Conservation (phyloP, 768 basidiomycete species). For the Pisolithus albus region DNA sequence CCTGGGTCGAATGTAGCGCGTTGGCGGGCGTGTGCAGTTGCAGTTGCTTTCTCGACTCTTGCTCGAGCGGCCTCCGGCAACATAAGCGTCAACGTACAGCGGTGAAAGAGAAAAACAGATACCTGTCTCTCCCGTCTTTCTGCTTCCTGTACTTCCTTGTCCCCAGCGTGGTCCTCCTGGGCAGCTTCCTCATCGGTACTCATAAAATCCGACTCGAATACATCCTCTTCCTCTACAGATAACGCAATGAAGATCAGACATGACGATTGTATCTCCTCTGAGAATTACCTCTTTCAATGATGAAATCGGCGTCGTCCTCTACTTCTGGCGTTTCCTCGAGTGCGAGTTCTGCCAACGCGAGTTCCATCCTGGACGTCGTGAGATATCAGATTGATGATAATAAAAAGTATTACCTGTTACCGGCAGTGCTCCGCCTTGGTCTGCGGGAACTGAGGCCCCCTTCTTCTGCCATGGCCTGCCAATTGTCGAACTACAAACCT, state of each 20-base stretch:
- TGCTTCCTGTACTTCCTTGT: conserved; percentile 53
- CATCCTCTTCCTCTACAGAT: conserved; percentile 66
- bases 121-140: conserved; percentile 40
- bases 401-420: too few species aligned
- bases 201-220: conserved; percentile 79
- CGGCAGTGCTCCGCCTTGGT: too few species aligned
- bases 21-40: conserved; percentile 60
- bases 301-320: conserved; percentile 73
- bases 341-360: conserved; percentile 55
- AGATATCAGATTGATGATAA: background rate
- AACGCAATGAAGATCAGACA: background rate
- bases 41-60: conserved; percentile 56
- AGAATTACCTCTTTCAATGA: conserved; percentile 55
- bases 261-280: too few species aligned
- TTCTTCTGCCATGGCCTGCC: too few species aligned
- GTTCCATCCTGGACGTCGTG: conserved; percentile 53
- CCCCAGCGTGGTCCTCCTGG: conserved; percentile 51
- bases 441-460: too few species aligned
- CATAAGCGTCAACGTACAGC: background rate
- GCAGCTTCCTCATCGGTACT: conserved; percentile 68
- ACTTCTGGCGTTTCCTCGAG: conserved; percentile 46
- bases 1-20: conserved; percentile 64
- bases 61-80: conserved; percentile 44
- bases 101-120: background rate
- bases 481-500: too few species aligned